Base-by-base conservation (phyloP, 2,329 filamentous ascomycete genomes). In the Pseudogymnoascus sp. region DNA sequence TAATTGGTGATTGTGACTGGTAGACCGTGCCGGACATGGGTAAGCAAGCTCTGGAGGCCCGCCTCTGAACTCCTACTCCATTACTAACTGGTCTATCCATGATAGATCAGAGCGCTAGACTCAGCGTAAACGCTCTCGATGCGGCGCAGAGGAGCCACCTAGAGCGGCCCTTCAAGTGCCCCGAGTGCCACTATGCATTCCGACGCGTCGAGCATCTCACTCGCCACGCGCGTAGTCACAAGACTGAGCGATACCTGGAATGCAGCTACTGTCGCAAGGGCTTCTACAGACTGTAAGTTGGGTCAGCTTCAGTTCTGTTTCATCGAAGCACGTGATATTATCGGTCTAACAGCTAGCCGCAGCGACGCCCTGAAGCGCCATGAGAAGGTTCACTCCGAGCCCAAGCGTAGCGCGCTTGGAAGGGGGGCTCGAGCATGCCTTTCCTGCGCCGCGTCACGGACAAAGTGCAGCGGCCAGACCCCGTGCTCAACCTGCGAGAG, bases 331-430 rank as follows among this genome's bases (percentile, higher is more conserved):
- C 37, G 37, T 63, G 60, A 45, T 41, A 5, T 38, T 45, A 7
- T 37, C 3, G 8, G 9, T 31, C 45, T 38, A 23, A 38, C 12
- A 43, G 49, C 31, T 4, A 55, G 16, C 45, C 40, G 40, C 45
- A 69, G 65, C 60, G 68, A 70, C 65, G 67, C 68, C n/a, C 62
- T 70, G 31, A 63, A 65, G 40, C 62, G 68, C 28, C 68, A 70
- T 63, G 68, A 70, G 60, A 63, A 63, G 37, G 49, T 67, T 2
- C 68, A 70, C 31, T 66, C 63, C 33, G 64, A 68, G 59, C 65
- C 68, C 1, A 66, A 63, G 62, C 41, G 67, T 58, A 68, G 63
- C 41, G 31, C 33, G 21, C 66, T 68, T 55, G 64, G 61, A 0
- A 69, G 63, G 61, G 67, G 67, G 9, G 59, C 43, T 33, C 58